Evolutionary conservation across 1,284 basidiomycete genomes (phyloP).

Genomic region (Ceratobasidium sp.): DNA sequence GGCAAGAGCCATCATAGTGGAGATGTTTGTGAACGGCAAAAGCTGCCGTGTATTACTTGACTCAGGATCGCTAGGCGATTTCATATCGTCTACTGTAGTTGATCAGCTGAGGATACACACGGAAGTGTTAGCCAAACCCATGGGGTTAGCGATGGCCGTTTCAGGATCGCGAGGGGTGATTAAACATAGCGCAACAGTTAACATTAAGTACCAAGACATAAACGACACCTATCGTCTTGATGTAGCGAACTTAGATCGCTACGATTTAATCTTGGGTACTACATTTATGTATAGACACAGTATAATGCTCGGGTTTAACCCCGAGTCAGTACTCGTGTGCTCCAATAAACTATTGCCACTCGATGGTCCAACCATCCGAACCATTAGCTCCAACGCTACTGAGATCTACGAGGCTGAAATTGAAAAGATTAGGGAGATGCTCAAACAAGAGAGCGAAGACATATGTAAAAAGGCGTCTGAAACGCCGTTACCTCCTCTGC

Average conservation of each 20-base stretch:
- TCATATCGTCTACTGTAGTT: slow-evolving; percentile 55
- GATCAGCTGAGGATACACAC: slow-evolving; percentile 56
- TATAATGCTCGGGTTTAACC: slow-evolving; percentile 53
- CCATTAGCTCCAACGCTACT: slow-evolving; percentile 49
- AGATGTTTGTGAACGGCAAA: slow-evolving; percentile 54
- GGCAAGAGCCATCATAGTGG: slow-evolving; percentile 56
- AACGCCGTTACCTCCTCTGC: slow-evolving; percentile 56
- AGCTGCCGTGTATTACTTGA: slow-evolving; percentile 55
- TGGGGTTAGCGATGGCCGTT: slow-evolving; percentile 21
- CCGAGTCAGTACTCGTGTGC: slow-evolving; percentile 50
- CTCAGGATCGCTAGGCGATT: slow-evolving; percentile 58
- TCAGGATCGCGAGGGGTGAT: slow-evolving; percentile 13
- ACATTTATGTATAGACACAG: slow-evolving; percentile 56
- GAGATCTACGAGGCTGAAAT: neutral
- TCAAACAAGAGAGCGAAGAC: slow-evolving; percentile 52
- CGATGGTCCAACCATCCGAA: slow-evolving; percentile 49
- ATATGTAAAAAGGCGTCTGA: slow-evolving; percentile 55
- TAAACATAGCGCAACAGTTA: neutral
- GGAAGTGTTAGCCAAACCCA: slow-evolving; percentile 35
- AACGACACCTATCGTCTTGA: neutral
- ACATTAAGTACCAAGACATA: slow-evolving; percentile 29
- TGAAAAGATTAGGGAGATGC: slow-evolving; percentile 25
- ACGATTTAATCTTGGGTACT: slow-evolving; percentile 56
- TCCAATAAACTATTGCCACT: slow-evolving; percentile 47
- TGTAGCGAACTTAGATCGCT: slow-evolving; percentile 50